Base-by-base conservation (phyloP, 768 basidiomycete species). In the Suillus weaverae region DNA sequence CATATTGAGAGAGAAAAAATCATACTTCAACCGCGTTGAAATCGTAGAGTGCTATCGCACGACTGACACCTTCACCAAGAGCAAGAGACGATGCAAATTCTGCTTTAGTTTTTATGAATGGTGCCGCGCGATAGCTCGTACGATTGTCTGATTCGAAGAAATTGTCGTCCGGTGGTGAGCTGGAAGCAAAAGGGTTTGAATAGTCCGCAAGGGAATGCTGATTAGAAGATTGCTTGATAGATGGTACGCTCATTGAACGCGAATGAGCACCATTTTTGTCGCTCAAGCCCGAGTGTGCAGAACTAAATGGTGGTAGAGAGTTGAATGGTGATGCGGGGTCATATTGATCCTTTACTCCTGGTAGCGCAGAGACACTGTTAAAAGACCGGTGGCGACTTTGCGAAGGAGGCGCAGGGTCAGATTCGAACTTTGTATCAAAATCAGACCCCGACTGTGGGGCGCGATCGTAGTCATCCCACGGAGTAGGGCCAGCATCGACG, bases 41-140 rank as follows among this genome's bases (percentile, higher is more conserved):
- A 74, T 90, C 82, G 71, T 85, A 92, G 64, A 91, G 70, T 3
- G 92, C 92, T 54, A 94, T 86, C 5, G 88, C 92, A 60, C 89
- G 84, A 16, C 83, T 88, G 26, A 92, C 78, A 32, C 89, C 89
- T 70, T 90, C 87, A 60, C 80, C 74, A 60, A 81, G 83, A 43
- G 78, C 70, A 51, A 88, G 75, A 35, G 87, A 85, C 62, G 73
- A 76, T 38, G 72, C 74, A 32, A 87, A 70, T 67, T 85, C 86
- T 20, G 81, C 79, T 67, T 86, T 86, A 16, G 84, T 77, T 65
- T 79, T 77, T 63, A 86, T 76, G 63, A 74, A 79, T 16, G 77
- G 74, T 10, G 72, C 62, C 22, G 73, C 67, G 13, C 56, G 63
- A 61, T 65, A 43, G 43, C 67, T 63, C 22, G 55, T 38, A 10